A percentile compares a stretch with the other conserved stretches of the same genome.
These are phyloP conservation scores for Plicaturopsis crispa DNA, from an alignment of 768 basidiomycete genomes.

Conservation along the genomic window DNA sequence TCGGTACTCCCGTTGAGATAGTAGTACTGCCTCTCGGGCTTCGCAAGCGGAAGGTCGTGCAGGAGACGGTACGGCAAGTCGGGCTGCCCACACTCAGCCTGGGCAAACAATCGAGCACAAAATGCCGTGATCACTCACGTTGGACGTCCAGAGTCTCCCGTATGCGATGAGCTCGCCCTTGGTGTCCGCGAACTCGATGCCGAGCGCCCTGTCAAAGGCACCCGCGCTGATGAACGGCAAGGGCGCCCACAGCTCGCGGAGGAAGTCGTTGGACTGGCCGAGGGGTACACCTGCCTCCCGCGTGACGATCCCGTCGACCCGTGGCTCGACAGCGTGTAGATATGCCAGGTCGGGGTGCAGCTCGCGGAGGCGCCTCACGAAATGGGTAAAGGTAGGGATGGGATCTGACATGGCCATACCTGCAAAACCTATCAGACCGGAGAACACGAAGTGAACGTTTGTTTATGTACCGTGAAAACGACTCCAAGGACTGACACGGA, in stretches of 20 bases:
- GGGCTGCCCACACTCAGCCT: too few species aligned
- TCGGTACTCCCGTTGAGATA: constrained; percentile 22
- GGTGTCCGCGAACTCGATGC: too few species aligned
- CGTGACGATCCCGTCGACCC: constrained; percentile 7
- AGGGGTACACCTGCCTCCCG: background rate
- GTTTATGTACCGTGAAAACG: constrained; percentile 21
- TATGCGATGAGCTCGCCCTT: constrained; percentile 26
- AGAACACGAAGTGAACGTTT: background rate
- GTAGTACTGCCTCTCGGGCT: constrained; percentile 29
- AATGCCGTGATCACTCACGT: constrained; percentile 29
- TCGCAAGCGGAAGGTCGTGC: constrained; percentile 24
- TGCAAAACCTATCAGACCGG: constrained; percentile 7
- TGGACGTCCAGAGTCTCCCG: constrained; percentile 28
- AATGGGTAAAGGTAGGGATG: constrained; percentile 20
- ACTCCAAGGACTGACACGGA: constrained; percentile 31
- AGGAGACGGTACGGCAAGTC: constrained; percentile 31
- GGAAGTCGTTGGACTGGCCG: constrained; percentile 18
- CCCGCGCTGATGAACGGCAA: constrained; percentile 18
- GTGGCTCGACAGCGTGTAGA: constrained; percentile 25
- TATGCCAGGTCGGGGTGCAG: constrained; percentile 27
- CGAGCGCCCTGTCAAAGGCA: too few species aligned
- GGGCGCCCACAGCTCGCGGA: constrained; percentile 20
- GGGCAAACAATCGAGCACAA: too few species aligned
- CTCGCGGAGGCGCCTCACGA: constrained; percentile 16
- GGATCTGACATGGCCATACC: constrained; percentile 19